Evolutionary conservation across 257 asterid species (phyloP).

Genomic region (Jasminum sambac): DNA sequence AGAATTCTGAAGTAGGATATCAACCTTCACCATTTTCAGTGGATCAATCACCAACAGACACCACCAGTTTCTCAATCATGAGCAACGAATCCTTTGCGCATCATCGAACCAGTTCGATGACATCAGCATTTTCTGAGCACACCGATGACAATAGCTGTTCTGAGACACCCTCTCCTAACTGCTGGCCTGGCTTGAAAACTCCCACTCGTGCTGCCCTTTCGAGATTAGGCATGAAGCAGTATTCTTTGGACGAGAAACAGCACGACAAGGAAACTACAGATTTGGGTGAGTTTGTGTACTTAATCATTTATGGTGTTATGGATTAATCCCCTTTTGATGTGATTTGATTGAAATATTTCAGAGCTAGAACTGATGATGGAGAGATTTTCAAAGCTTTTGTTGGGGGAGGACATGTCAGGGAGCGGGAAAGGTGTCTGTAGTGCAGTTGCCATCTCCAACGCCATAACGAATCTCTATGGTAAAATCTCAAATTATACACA

Average conservation of each 20-base stretch:
- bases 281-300: slow-evolving; percentile 43
- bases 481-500: neutral
- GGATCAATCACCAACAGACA: slow-evolving; percentile 53
- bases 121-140: slow-evolving; percentile 60
- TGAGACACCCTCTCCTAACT: slow-evolving; percentile 57
- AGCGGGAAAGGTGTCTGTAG: slow-evolving; percentile 84
- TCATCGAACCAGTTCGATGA: slow-evolving; percentile 67
- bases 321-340: neutral
- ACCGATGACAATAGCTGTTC: slow-evolving; percentile 61
- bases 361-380: slow-evolving; percentile 94
- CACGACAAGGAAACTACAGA: slow-evolving; percentile 43
- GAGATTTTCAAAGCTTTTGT: slow-evolving; percentile 73
- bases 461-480: slow-evolving; percentile 93
- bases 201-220: slow-evolving; percentile 68
- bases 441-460: slow-evolving; percentile 80
- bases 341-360: slow-evolving; percentile 14
- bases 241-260: slow-evolving; percentile 35
- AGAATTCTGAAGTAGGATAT: slow-evolving; percentile 53
- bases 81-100: slow-evolving; percentile 63
- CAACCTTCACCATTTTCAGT: slow-evolving; percentile 49
- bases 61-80: slow-evolving; percentile 39
- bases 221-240: slow-evolving; percentile 64
- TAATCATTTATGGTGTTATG: neutral
- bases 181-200: slow-evolving; percentile 80
- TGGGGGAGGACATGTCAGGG: slow-evolving; percentile 98